These are phyloP conservation scores for Orbilia brochopaga DNA, from an alignment of 2,329 filamentous ascomycete genomes.

Conservation along the genomic window DNA sequence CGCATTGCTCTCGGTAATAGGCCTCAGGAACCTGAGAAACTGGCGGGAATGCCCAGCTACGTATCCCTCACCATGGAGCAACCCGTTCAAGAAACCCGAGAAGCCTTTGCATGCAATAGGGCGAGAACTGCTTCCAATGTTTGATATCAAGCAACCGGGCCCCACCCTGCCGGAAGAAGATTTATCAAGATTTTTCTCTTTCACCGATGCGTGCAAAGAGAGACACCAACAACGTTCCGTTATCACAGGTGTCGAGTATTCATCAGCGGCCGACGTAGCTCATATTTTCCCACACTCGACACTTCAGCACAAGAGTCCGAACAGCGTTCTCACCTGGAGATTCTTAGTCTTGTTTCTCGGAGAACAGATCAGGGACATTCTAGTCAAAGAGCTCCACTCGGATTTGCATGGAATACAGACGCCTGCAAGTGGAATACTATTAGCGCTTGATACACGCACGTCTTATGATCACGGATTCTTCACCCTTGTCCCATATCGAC, in stretches of 20 bases:
- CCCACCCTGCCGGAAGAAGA: too few species aligned
- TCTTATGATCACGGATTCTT: too few species aligned
- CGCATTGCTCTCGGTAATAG: not conserved
- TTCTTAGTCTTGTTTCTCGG: not conserved
- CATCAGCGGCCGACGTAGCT: too few species aligned
- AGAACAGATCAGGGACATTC: constrained; percentile 54
- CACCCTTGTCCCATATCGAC: too few species aligned
- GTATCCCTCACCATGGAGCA: not conserved
- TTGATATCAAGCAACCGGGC: too few species aligned
- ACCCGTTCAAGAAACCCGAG: not conserved
- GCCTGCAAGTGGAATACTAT: not conserved
- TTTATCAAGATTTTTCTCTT: too few species aligned
- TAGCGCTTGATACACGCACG: not conserved
- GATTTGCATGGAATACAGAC: not conserved
- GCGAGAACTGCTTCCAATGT: too few species aligned
- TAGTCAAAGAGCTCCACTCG: constrained; percentile 53
- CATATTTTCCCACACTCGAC: not conserved
- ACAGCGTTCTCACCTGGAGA: not conserved
- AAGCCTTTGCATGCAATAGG: not conserved
- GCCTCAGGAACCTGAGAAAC: not conserved
- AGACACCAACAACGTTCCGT: not conserved
- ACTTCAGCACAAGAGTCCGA: not conserved
- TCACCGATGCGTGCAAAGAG: not conserved
- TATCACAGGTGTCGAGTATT: too few species aligned
- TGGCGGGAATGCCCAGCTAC: not conserved